Conservation (phyloP, 2,329 filamentous ascomycete genomes). For the Verticillium isaacii region DNA sequence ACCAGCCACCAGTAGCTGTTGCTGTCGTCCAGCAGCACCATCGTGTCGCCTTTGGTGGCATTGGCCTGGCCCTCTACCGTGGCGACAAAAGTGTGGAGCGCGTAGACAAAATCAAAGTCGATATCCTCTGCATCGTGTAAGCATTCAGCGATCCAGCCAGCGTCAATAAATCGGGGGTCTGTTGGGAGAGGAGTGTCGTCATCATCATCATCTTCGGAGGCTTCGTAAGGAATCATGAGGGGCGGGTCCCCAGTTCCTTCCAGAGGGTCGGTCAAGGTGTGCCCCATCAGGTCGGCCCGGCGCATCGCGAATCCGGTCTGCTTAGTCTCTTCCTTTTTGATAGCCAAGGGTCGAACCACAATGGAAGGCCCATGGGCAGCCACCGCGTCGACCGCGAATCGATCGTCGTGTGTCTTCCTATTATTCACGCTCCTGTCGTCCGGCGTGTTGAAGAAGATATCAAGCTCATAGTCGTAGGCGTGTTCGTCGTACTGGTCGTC, state of each 20-base stretch:
- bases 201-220: constrained; percentile 50
- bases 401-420: constrained; percentile 2
- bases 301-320: constrained; percentile 5
- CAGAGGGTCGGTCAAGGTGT: constrained; percentile 8
- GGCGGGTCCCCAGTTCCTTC: constrained; percentile 20
- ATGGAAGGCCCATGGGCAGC: constrained; percentile 6
- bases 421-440: constrained; percentile 1
- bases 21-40: constrained; percentile 96
- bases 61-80: constrained; percentile 98
- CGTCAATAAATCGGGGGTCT: constrained; percentile 62
- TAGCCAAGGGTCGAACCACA: constrained; percentile 1
- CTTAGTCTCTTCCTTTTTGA: background rate
- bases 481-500: constrained; percentile 22
- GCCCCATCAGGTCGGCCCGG: constrained; percentile 8
- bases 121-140: constrained; percentile 97
- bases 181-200: constrained; percentile 53
- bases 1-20: constrained; percentile 99
- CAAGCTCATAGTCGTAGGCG: constrained; percentile 10
- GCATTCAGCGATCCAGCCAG: constrained; percentile 72
- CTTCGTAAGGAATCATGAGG: constrained; percentile 40
- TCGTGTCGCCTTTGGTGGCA: constrained; percentile 96
- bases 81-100: constrained; percentile 93
- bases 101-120: constrained; percentile 99
- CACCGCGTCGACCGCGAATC: constrained; percentile 3
- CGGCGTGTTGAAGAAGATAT: background rate